These are phyloP conservation scores for Eutrema yunnanense DNA, from an alignment of 345 rosid genomes.

Conservation along the genomic window DNA sequence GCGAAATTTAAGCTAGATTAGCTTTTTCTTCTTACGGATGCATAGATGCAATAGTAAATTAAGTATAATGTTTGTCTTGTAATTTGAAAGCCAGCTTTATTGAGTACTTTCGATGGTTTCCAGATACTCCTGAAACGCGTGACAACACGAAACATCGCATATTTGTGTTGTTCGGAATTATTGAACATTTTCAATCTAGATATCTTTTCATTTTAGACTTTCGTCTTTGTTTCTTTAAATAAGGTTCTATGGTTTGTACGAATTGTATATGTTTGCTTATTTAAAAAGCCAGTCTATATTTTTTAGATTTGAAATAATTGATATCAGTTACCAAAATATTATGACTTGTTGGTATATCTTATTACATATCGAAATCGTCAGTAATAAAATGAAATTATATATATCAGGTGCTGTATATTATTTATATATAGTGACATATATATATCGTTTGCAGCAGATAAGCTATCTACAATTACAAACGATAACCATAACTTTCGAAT, in stretches of 20 bases:
- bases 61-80: not conserved
- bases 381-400: too few species aligned
- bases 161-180: slow-evolving; percentile 12
- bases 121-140: slow-evolving; percentile 24
- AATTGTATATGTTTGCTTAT: not conserved
- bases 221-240: not conserved
- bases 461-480: not conserved
- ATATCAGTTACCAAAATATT: not conserved
- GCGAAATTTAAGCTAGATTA: not conserved
- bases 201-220: not conserved
- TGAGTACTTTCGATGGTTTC: slow-evolving; percentile 8
- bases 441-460: not conserved
- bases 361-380: not conserved
- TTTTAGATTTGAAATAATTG: not conserved
- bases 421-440: not conserved
- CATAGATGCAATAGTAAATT: not conserved
- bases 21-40: not conserved
- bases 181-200: not conserved
- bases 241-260: not conserved
- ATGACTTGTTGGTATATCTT: not conserved
- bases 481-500: not conserved
- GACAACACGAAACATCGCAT: slow-evolving; percentile 25
- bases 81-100: slow-evolving; percentile 7
- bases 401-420: too few species aligned
- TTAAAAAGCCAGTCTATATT: not conserved